These are phyloP conservation scores for Plasmodium adleri DNA, from an alignment of 169 alveolate species.

Conservation along the genomic window DNA sequence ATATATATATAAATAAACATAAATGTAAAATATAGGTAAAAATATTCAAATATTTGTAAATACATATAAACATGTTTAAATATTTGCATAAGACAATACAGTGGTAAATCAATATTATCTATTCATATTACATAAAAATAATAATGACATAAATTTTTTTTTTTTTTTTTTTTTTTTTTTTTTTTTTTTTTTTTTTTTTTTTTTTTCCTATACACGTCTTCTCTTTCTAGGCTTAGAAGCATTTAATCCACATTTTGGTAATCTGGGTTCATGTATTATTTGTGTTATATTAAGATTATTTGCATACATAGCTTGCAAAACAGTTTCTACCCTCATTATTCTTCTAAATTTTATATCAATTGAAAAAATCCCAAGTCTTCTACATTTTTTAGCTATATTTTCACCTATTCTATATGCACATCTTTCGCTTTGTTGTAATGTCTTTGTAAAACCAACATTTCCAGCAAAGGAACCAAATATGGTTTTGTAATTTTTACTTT, in stretches of 20 bases:
- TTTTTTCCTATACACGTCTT: slow-evolving; percentile 83
- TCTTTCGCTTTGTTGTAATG: slow-evolving; percentile 86
- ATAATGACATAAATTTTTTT: neutral
- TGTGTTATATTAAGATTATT: slow-evolving; percentile 86
- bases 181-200: neutral
- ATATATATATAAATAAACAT: too few relatives aligned
- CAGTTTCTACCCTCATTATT: slow-evolving; percentile 87
- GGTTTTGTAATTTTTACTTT: slow-evolving; percentile 85
- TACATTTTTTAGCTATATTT: slow-evolving; percentile 90
- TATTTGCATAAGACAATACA: too few relatives aligned
- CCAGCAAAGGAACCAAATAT: slow-evolving; percentile 90
- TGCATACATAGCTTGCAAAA: slow-evolving; percentile 90
- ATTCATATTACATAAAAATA: too few relatives aligned
- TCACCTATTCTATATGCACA: slow-evolving; percentile 91
- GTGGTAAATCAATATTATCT: too few relatives aligned
- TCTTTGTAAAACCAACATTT: slow-evolving; percentile 88
- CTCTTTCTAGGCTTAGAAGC: slow-evolving; percentile 89
- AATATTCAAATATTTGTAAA: too few relatives aligned
- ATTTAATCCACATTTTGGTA: slow-evolving; percentile 89
- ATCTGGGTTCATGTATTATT: slow-evolving; percentile 89
- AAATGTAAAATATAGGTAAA: too few relatives aligned
- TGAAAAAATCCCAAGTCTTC: slow-evolving; percentile 87
- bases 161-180: neutral
- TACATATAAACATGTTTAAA: too few relatives aligned
- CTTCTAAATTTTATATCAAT: slow-evolving; percentile 89